These are phyloP conservation scores for Noccaea caerulescens DNA, from an alignment of 345 rosid genomes.

Conservation along the genomic window DNA sequence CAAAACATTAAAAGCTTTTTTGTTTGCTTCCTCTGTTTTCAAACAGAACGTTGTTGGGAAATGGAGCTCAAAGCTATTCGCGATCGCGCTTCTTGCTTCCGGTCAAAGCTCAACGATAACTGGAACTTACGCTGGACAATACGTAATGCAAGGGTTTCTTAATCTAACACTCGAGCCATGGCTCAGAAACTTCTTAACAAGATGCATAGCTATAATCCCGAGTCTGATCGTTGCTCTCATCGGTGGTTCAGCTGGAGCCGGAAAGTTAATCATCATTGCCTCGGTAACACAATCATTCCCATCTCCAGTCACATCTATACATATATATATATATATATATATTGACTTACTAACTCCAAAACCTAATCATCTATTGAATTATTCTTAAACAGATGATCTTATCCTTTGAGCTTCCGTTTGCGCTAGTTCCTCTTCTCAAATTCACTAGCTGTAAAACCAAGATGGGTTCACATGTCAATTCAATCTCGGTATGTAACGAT, in stretches of 20 bases:
- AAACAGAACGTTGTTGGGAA: conserved; percentile 87
- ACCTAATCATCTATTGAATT: neutral
- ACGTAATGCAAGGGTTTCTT: conserved; percentile 98
- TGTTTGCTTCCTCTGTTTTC: conserved; percentile 35
- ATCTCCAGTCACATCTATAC: conserved; percentile 9
- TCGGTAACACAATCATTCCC: conserved; percentile 55
- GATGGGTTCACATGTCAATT: conserved; percentile 78
- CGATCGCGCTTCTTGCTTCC: conserved; percentile 85
- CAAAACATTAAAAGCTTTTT: neutral
- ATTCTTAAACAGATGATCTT: conserved; percentile 71
- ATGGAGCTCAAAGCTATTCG: conserved; percentile 97
- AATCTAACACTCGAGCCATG: conserved; percentile 78
- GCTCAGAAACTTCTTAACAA: conserved; percentile 80
- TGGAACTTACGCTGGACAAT: conserved; percentile 98
- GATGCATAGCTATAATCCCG: conserved; percentile 91
- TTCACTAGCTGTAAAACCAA: conserved; percentile 87
- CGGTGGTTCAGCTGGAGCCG: conserved; percentile 94
- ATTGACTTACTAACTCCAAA: neutral
- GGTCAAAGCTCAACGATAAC: conserved; percentile 99
- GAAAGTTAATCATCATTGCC: conserved; percentile 86
- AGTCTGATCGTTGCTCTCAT: conserved; percentile 86
- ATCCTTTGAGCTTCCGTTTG: conserved; percentile 95
- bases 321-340: no score
- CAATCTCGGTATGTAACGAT: conserved; percentile 51
- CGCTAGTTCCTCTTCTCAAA: conserved; percentile 89